These are phyloP conservation scores for Aureobasidium sp. DNA, from an alignment of 2,329 filamentous ascomycete species.

Conservation along the genomic window DNA sequence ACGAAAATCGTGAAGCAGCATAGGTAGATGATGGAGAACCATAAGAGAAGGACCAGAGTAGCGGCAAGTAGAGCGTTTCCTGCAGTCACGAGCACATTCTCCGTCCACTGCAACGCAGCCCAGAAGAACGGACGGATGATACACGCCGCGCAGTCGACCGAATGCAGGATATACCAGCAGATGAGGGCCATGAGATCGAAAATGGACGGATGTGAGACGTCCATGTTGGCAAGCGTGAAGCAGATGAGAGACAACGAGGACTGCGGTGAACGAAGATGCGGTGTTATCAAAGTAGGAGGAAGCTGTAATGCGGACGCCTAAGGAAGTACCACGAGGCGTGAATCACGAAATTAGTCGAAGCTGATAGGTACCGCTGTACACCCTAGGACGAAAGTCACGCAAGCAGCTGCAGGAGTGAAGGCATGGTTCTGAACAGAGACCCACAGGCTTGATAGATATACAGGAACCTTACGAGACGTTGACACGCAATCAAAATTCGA, in stretches of 20 bases:
- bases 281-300: not conserved
- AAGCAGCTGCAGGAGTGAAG: not conserved
- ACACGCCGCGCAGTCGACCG: not conserved
- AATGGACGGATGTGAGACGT: not conserved
- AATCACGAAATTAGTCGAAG: not conserved
- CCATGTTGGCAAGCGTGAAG: not conserved
- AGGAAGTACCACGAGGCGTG: constrained; percentile 6
- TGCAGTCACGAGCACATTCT: not conserved
- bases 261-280: not conserved
- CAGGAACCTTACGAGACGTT: not conserved
- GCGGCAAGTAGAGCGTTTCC: not conserved
- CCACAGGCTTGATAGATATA: not conserved
- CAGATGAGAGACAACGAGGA: not conserved
- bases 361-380: not conserved
- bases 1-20: not conserved
- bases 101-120: not conserved
- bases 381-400: not conserved
- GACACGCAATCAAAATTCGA: not conserved
- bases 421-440: not conserved
- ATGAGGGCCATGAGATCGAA: not conserved
- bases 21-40: constrained; percentile 1
- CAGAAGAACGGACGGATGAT: not conserved
- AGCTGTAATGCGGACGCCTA: not conserved
- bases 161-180: not conserved
- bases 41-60: not conserved